phyloP scores from a whole-genome alignment of 148 eudicot species.

The Persicaria maculosa region DNA sequence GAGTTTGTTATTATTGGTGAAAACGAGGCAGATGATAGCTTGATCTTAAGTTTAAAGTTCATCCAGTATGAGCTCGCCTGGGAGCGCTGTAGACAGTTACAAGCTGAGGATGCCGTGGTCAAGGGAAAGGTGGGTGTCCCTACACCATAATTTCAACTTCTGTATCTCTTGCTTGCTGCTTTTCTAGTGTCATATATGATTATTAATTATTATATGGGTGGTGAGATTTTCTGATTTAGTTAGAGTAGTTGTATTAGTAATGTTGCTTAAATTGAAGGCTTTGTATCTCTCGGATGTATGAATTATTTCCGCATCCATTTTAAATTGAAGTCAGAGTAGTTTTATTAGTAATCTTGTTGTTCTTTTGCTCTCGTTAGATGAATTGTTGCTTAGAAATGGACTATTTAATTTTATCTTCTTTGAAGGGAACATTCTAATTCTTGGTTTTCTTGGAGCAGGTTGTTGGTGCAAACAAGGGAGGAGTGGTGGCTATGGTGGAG shows the following conservation, averaged over 20 bases:
- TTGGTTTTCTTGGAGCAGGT: slow-evolving; percentile 36
- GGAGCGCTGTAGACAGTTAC: slow-evolving; percentile 95
- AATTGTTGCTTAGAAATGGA: not conserved
- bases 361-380: not conserved
- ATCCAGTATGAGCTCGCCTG: slow-evolving; percentile 87
- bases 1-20: slow-evolving; percentile 80
- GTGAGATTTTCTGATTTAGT: not conserved
- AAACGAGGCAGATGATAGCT: slow-evolving; percentile 74
- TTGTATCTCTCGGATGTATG: not conserved
- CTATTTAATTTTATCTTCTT: not conserved
- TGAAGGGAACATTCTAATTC: not conserved
- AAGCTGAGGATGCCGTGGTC: slow-evolving; percentile 82
- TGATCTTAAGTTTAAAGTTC: slow-evolving; percentile 60
- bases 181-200: not conserved
- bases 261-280: not conserved
- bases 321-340: too few species aligned
- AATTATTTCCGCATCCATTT: not conserved
- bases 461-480: slow-evolving; percentile 93
- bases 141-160: not conserved
- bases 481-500: slow-evolving; percentile 80
- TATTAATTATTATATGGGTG: not conserved
- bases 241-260: not conserved
- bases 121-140: slow-evolving; percentile 70
- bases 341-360: too few species aligned
- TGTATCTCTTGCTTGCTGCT: not conserved